A percentile compares a stretch with the other conserved stretches of the same genome.
phyloP scores from a whole-genome alignment of 495 filamentous ascomycete genomes.

The Xylaria sp. region DNA sequence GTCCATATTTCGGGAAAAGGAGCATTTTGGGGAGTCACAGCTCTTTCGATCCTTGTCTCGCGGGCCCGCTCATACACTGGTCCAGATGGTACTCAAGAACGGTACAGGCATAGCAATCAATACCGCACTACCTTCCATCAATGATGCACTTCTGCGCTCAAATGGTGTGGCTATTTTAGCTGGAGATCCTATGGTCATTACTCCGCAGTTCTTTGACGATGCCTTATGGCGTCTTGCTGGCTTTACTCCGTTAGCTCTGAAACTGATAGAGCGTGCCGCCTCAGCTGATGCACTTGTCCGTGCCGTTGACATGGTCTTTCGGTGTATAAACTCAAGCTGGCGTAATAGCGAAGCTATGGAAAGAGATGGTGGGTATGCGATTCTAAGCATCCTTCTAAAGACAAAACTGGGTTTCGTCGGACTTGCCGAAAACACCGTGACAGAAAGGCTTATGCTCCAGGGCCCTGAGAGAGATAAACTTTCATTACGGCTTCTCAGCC shows the following conservation, averaged over 20 bases:
- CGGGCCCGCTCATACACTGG: conserved; percentile 73
- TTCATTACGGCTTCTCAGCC: conserved; percentile 71
- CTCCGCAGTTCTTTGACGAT: conserved; percentile 85
- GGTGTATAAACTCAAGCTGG: conserved; percentile 87
- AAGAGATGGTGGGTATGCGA: conserved; percentile 88
- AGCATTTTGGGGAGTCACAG: conserved; percentile 73
- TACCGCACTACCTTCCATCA: conserved; percentile 83
- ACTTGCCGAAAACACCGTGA: conserved; percentile 47
- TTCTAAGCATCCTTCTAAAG: conserved; percentile 78
- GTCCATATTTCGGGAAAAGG: conserved; percentile 78
- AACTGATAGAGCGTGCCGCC: conserved; percentile 77
- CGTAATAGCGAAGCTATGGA: conserved; percentile 99
- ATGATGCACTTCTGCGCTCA: conserved; percentile 79
- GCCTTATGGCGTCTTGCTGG: conserved; percentile 91
- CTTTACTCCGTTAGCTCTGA: conserved; percentile 81
- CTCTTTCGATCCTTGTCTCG: conserved; percentile 79
- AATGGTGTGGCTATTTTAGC: conserved; percentile 83
- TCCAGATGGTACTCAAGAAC: conserved; percentile 72
- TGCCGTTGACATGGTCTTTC: conserved; percentile 82
- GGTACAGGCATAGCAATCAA: conserved; percentile 87
- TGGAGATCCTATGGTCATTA: conserved; percentile 81
- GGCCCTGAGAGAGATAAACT: conserved; percentile 68
- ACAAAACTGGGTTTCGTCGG: conserved; percentile 71
- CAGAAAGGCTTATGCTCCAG: conserved; percentile 47
- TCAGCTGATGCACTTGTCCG: conserved; percentile 73